phyloP scores from a whole-genome alignment of 768 basidiomycete species.

The Solioccasus polychromus region DNA sequence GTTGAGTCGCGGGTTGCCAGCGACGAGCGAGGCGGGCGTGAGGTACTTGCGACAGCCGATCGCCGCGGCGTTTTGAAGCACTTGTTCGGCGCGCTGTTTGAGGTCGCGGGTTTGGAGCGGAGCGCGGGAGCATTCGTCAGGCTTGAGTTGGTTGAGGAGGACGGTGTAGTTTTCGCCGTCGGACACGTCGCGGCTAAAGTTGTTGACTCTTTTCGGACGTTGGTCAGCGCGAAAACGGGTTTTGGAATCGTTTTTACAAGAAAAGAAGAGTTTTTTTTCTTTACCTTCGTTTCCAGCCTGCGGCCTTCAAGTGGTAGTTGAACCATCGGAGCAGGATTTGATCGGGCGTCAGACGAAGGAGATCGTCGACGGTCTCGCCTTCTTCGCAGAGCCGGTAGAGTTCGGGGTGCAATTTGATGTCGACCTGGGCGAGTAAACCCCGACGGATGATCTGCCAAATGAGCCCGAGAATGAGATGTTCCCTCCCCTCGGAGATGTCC shows the following conservation, averaged over 20 bases:
- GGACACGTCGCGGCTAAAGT: constrained; percentile 96
- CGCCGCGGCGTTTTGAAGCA: constrained; percentile 88
- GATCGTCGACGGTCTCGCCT: constrained; percentile 94
- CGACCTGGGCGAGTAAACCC: constrained; percentile 90
- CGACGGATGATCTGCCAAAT: constrained; percentile 99
- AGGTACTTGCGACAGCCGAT: constrained; percentile 97
- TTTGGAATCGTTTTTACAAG: too few species aligned
- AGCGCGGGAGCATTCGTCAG: constrained; percentile 85
- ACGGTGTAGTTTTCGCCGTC: constrained; percentile 98
- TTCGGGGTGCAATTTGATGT: constrained; percentile 98
- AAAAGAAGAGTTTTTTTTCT: too few species aligned
- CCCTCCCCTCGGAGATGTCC: constrained; percentile 89
- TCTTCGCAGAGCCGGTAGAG: constrained; percentile 95
- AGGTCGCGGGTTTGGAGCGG: constrained; percentile 86
- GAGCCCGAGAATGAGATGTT: constrained; percentile 94
- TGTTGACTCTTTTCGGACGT: constrained; percentile 84
- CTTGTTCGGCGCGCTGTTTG: constrained; percentile 85
- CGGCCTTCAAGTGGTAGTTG: constrained; percentile 96
- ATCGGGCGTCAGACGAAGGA: constrained; percentile 90
- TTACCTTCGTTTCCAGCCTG: constrained; percentile 85
- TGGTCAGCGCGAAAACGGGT: neutral
- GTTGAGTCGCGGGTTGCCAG: constrained; percentile 96
- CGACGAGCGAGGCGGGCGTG: constrained; percentile 83
- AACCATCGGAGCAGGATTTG: constrained; percentile 99
- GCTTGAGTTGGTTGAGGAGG: constrained; percentile 93